These are phyloP conservation scores for Phascolomyces articulosus DNA, from an alignment of 371 early-diverging fungal species.

Conservation along the genomic window DNA sequence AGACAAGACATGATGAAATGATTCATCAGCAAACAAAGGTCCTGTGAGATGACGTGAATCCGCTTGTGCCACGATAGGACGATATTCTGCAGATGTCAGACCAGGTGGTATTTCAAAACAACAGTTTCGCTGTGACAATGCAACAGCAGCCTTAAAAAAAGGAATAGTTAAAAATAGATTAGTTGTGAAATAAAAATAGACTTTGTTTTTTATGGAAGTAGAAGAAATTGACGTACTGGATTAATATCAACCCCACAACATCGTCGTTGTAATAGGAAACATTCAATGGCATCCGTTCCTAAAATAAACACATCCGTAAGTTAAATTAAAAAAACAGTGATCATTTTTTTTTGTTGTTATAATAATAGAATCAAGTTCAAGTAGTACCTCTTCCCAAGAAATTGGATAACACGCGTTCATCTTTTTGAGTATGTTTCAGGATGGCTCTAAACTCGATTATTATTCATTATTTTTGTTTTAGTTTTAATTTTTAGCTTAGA, in stretches of 20 bases:
- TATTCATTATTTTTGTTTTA: no score
- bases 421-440: constrained; percentile 71
- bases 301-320: background rate
- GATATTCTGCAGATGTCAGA: constrained; percentile 73
- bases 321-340: no score
- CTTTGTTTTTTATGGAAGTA: no score
- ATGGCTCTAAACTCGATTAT: constrained; percentile 63
- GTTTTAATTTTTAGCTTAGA: no score
- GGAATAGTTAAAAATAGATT: no score
- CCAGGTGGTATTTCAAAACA: constrained; percentile 79
- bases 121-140: constrained; percentile 84
- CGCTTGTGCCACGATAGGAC: constrained; percentile 83
- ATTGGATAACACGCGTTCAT: constrained; percentile 85
- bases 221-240: constrained; percentile 71
- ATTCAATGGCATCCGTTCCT: constrained; percentile 92
- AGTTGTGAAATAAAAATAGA: no score
- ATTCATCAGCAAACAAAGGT: constrained; percentile 60
- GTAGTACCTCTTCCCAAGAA: constrained; percentile 82
- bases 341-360: background rate
- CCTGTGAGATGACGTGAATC: constrained; percentile 72
- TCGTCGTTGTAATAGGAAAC: constrained; percentile 78
- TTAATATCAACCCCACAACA: constrained; percentile 91
- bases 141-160: constrained; percentile 68
- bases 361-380: background rate
- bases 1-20: constrained; percentile 85